A percentile compares a stretch with the other conserved stretches of the same genome.
Conservation (phyloP, 192 early-diverging fungal species). For the Backusella tarrabulga region DNA sequence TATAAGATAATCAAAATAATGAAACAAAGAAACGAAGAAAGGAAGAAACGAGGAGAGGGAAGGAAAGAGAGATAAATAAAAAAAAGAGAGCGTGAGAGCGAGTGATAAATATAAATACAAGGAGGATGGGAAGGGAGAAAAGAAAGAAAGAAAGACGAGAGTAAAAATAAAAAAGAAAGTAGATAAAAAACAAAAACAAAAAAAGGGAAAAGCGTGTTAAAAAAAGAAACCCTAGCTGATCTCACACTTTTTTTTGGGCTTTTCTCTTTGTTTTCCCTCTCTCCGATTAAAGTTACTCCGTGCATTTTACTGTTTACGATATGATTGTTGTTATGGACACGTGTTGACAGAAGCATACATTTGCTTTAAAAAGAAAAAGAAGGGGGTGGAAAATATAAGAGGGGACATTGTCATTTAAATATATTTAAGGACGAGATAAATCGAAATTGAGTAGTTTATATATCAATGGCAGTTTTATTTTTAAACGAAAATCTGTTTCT, state of each 20-base stretch:
- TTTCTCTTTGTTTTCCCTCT: not conserved
- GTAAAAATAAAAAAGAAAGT: not conserved
- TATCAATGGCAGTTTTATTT: not conserved
- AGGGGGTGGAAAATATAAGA: not conserved
- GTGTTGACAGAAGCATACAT: not conserved
- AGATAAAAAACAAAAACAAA: not conserved
- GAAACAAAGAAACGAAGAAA: not conserved
- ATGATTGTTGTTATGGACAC: not conserved
- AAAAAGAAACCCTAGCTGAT: not conserved
- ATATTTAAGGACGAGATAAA: not conserved
- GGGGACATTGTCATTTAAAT: not conserved
- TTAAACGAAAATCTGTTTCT: not conserved
- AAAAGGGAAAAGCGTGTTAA: not conserved
- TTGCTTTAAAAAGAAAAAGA: not conserved
- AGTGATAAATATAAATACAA: not conserved
- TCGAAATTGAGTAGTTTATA: not conserved
- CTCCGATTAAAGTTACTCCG: conserved; percentile 2
- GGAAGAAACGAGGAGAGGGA: not conserved
- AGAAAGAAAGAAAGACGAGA: not conserved
- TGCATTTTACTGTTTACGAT: not conserved
- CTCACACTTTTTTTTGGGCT: not conserved
- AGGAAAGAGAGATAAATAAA: conserved; percentile 13
- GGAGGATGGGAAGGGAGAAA: not conserved
- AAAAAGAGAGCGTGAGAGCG: not conserved
- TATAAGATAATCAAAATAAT: not conserved